Evolutionary conservation across 2,329 filamentous ascomycete species (phyloP).

Genomic region (Lizonia empirigonia): DNA sequence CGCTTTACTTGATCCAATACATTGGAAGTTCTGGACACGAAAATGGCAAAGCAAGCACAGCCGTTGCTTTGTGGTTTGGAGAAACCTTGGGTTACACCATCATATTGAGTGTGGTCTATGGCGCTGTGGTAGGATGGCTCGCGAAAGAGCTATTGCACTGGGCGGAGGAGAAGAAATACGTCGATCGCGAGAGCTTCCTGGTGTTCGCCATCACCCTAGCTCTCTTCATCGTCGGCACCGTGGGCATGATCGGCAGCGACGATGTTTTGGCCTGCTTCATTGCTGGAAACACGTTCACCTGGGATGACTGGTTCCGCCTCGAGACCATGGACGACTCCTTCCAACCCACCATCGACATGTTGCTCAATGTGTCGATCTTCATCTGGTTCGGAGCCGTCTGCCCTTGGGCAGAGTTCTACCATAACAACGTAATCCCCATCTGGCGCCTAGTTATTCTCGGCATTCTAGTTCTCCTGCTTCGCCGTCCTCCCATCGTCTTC

Average conservation of each 20-base stretch:
- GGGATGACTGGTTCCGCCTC: slow-evolving; percentile 87
- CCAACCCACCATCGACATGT: slow-evolving; percentile 94
- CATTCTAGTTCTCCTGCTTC: slow-evolving; percentile 74
- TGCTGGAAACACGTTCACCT: slow-evolving; percentile 87
- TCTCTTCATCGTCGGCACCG: slow-evolving; percentile 85
- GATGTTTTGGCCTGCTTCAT: slow-evolving; percentile 93
- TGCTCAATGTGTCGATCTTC: slow-evolving; percentile 86
- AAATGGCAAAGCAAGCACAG: slow-evolving; percentile 62
- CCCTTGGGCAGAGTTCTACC: slow-evolving; percentile 74
- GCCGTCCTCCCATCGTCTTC: slow-evolving; percentile 78
- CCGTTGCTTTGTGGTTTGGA: slow-evolving; percentile 81
- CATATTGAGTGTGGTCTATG: slow-evolving; percentile 77
- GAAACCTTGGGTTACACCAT: slow-evolving; percentile 87
- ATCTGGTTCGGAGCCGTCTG: slow-evolving; percentile 77
- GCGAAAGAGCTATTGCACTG: slow-evolving; percentile 83
- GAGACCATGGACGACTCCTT: slow-evolving; percentile 89
- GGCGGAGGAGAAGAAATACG: slow-evolving; percentile 79
- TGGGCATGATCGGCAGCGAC: slow-evolving; percentile 84
- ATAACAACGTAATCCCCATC: slow-evolving; percentile 72
- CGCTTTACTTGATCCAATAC: slow-evolving; percentile 82
- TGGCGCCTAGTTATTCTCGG: slow-evolving; percentile 75
- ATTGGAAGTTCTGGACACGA: slow-evolving; percentile 57
- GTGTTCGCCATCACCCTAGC: slow-evolving; percentile 85
- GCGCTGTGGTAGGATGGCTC: slow-evolving; percentile 76
- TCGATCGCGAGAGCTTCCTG: slow-evolving; percentile 85